Percentiles rank a stretch among this genome's conserved stretches.
Conservation (phyloP, 139 green algal genomes). For the Diplosphaera chodatii region DNA sequence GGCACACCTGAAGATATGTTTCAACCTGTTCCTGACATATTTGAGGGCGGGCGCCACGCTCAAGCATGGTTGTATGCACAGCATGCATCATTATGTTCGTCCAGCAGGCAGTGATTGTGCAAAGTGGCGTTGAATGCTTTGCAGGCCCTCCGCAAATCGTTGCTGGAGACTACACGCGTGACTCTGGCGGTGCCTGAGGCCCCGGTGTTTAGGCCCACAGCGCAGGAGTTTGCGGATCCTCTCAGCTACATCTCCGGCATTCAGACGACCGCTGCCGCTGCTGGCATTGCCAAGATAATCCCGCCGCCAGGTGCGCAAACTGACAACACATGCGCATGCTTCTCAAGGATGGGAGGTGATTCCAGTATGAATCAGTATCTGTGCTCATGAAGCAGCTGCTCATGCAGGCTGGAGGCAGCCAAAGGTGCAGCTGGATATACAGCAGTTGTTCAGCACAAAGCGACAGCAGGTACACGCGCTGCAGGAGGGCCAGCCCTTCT, state of each 20-base stretch:
- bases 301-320: constrained; percentile 10
- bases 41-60: too few relatives aligned
- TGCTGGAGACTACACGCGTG: constrained; percentile 6
- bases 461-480: constrained; percentile 18
- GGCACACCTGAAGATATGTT: too few relatives aligned
- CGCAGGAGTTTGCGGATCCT: constrained; percentile 19
- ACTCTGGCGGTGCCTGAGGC: constrained; percentile 14
- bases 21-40: too few relatives aligned
- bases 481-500: constrained; percentile 18
- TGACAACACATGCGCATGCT: background rate
- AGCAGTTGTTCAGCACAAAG: constrained; percentile 12
- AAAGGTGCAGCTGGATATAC: background rate
- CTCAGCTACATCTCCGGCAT: constrained; percentile 22
- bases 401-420: constrained; percentile 12
- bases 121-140: background rate
- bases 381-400: background rate
- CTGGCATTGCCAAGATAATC: constrained; percentile 21
- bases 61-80: too few relatives aligned
- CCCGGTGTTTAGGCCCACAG: constrained; percentile 21
- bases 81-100: too few relatives aligned
- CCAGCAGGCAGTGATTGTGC: background rate
- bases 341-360: too few relatives aligned
- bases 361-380: background rate
- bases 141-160: constrained; percentile 11
- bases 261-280: constrained; percentile 1